Base-by-base conservation (phyloP, 164 flowering plant genomes). In the Sedum album region DNA sequence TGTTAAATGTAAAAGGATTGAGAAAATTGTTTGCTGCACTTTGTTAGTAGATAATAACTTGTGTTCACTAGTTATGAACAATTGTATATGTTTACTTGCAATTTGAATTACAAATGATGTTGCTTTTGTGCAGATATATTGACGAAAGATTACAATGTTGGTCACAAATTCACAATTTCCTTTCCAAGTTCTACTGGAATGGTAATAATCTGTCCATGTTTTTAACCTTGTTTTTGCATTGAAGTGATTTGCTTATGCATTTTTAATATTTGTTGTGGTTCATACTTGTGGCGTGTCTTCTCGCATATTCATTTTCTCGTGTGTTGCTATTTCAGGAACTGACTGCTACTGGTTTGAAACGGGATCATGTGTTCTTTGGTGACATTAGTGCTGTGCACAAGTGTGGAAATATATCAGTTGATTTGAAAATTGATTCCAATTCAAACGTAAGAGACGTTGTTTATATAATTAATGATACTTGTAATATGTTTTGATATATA, bases 381-480 rank as follows among this genome's bases (percentile, higher is more conserved):
- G 93, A 88, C 69, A 71, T 90, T 30, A 84, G 72, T 70, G 82
- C 85, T 1, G 71, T 75, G 70, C 83, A 85, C 71, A 85, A 79
- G 79, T 78, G 78, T 69, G 83, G 84, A 68, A 82, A 78, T 60
- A 71, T 87, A 66, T 68, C 75, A 5, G 89, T 87, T 67, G 89
- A 86, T 79, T 77, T 90, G 64, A 90, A 88, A 83, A 78, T 90
- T 75, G 92, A 90, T 75, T 82, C 86, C 1, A 71, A 72, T 69
- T 88, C 90, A 57, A 86, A 82, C 77, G 96, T 90, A 82, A 83
- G 87, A 64, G 21, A 41, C n/a, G 28, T 11, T 21, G 3, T 35
- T 36, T 60, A 17, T 60, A 11, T 57, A 57, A 0, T 28, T 28
- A 17, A 11, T 57, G 31, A 20, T 8, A 2, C 18, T 13, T 28